These are phyloP conservation scores for Talaromyces atroroseus DNA, from an alignment of 2,329 filamentous ascomycete species.

Conservation along the genomic window DNA sequence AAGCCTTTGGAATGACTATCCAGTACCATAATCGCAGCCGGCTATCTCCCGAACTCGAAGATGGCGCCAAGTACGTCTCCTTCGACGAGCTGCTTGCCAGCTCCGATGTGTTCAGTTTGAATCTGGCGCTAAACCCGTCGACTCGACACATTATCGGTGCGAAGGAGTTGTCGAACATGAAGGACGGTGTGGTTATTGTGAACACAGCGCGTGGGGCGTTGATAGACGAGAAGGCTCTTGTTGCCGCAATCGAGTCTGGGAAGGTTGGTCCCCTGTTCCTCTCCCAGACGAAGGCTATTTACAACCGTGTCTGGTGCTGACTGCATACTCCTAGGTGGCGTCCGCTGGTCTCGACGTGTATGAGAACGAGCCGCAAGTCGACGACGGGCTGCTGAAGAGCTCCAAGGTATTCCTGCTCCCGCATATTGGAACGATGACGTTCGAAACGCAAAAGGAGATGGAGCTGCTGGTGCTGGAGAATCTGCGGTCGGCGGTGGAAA, in stretches of 20 bases:
- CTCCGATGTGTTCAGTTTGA: slow-evolving; percentile 43
- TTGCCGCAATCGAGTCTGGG: slow-evolving; percentile 39
- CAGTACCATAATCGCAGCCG: slow-evolving; percentile 43
- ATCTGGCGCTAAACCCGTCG: slow-evolving; percentile 40
- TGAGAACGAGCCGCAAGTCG: slow-evolving; percentile 42
- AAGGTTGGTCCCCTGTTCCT: slow-evolving; percentile 29
- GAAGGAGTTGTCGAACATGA: slow-evolving; percentile 42
- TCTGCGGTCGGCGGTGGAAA: slow-evolving; percentile 51
- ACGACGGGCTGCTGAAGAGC: slow-evolving; percentile 44
- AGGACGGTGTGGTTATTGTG: slow-evolving; percentile 41
- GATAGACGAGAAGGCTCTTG: slow-evolving; percentile 45
- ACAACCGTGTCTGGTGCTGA: background rate
- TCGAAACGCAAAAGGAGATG: slow-evolving; percentile 59
- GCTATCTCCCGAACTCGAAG: slow-evolving; percentile 37
- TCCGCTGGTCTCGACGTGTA: slow-evolving; percentile 45
- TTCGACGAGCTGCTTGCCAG: slow-evolving; percentile 44
- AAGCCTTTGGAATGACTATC: slow-evolving; percentile 44
- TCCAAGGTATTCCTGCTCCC: slow-evolving; percentile 50
- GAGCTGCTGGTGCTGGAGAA: slow-evolving; percentile 56
- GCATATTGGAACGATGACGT: slow-evolving; percentile 56
- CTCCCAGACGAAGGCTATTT: background rate
- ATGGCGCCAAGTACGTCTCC: slow-evolving; percentile 39
- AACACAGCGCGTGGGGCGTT: slow-evolving; percentile 42
- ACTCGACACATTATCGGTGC: slow-evolving; percentile 44
- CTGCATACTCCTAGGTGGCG: slow-evolving; percentile 25